Base-by-base conservation (phyloP, 1,284 basidiomycete species). In the Cryptococcus sp. region DNA sequence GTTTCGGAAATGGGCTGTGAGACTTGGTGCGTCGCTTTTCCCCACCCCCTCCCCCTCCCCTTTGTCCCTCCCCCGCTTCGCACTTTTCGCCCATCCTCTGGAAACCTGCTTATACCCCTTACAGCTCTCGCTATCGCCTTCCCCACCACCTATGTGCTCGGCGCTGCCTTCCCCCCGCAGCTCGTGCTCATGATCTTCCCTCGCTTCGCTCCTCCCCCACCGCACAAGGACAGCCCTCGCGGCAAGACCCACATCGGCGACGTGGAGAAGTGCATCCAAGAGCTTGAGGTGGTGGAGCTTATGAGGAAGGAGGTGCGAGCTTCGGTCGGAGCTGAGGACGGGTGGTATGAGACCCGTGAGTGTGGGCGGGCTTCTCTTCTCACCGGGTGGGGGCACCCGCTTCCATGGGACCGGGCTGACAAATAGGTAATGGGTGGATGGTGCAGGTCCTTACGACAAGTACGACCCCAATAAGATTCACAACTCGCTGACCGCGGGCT, bases 401-500 rank as follows among this genome's bases (percentile, higher is more conserved):
- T 33, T 5, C 5, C 4, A 9, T 39, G 35, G 38, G n/a, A 23
- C 20, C 9, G 9, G 2, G 42, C 16, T 42, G 35, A 20, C n/a
- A 13, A 37, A 12, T 39, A 58, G 66, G 21, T 55, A 37, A 12
- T 57, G 87, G 9, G 28, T 33, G 28, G 28, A 33, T 33, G n/a
- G 28, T 33, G 28, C 82, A 38, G 83, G 92, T 42, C 91, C 91
- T 12, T 93, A 91, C 72, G 71, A 80, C 24, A 78, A 80, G 21
- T 81, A 69, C 64, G 70, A 86, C 55, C 86, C 89, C 0, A 84
- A 86, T 62, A 86, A 87, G 64, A 78, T 84, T 24, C 80, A 86
- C 36, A 74, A 97, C 76, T 87, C 84, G 60, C 80, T 98, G 52
- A 91, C 90, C 0, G 87, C 87, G 1, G 93, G 91, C 11, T 83